Conservation (phyloP, 129 eudicot species). For the Lonicera japonica region DNA sequence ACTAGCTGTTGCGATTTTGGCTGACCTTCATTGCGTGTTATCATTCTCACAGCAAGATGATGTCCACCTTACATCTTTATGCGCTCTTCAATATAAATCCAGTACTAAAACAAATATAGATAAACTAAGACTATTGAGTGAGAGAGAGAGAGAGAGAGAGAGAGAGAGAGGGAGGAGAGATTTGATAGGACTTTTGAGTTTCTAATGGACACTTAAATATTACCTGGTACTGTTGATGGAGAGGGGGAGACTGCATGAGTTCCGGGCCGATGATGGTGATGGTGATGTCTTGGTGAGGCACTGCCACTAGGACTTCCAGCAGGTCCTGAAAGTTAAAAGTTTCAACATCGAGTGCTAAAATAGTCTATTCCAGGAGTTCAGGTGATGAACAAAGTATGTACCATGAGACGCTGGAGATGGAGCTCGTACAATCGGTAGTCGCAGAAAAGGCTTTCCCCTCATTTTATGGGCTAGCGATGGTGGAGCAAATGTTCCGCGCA, state of each 20-base stretch:
- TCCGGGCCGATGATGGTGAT: constrained; percentile 42
- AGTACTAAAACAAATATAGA: no score
- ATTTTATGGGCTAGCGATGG: constrained; percentile 19
- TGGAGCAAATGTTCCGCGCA: constrained; percentile 36
- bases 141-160: no score
- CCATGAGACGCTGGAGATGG: constrained; percentile 73
- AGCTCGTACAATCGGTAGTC: constrained; percentile 45
- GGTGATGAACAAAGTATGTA: constrained; percentile 17
- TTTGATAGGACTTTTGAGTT: no score
- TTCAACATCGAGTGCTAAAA: constrained; percentile 1
- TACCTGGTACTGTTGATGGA: constrained; percentile 75
- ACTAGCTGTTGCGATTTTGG: no score
- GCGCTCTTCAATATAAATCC: no score
- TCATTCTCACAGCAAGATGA: no score
- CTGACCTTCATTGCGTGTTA: no score
- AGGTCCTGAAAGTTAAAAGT: constrained; percentile 40
- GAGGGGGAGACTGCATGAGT: constrained; percentile 56
- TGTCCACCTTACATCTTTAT: no score
- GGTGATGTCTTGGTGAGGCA: constrained; percentile 42
- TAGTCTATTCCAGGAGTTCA: constrained; percentile 2
- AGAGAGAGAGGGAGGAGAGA: no score
- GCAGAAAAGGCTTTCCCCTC: constrained; percentile 28
- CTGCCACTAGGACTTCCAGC: constrained; percentile 32
- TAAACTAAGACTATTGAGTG: no score
- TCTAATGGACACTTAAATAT: no score